Conservation (phyloP, 805 yeast genomes). For the Kodamaea lidongshanica region DNA sequence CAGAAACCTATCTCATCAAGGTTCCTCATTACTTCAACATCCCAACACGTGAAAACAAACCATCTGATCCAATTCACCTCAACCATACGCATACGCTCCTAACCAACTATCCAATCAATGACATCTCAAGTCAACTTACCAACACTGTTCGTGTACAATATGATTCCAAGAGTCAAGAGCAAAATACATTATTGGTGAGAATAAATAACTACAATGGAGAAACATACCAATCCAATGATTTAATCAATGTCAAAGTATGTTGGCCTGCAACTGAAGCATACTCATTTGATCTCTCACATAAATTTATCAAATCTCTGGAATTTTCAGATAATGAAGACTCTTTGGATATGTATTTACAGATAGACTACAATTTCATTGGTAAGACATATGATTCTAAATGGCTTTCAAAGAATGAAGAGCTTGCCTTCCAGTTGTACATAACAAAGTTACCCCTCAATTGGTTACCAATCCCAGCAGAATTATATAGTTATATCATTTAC, state of each 20-base stretch:
- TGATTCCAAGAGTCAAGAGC: conserved; percentile 7
- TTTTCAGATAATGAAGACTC: neutral
- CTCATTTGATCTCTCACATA: conserved; percentile 19
- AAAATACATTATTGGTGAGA: conserved; percentile 19
- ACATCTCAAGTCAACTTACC: conserved; percentile 14
- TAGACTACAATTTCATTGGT: conserved; percentile 19
- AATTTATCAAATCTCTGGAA: conserved; percentile 15
- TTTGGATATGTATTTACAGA: conserved; percentile 15
- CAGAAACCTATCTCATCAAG: conserved; percentile 28
- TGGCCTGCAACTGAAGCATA: conserved; percentile 33
- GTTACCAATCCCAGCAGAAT: conserved; percentile 31
- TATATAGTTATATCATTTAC: conserved; percentile 22
- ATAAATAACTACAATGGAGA: conserved; percentile 29
- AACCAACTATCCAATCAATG: conserved; percentile 20
- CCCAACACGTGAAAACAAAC: conserved; percentile 14
- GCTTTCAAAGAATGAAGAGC: conserved; percentile 9
- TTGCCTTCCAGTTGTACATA: conserved; percentile 21
- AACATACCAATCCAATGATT: conserved; percentile 20
- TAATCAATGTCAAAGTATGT: conserved; percentile 26
- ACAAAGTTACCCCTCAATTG: conserved; percentile 20
- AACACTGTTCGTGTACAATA: conserved; percentile 8
- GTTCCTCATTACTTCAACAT: conserved; percentile 33
- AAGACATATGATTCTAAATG: conserved; percentile 13
- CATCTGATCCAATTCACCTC: conserved; percentile 9
- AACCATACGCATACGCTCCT: conserved; percentile 19